A percentile compares a stretch with the other conserved stretches of the same genome.
Conservation (phyloP, 371 early-diverging fungal species). For the Actinomortierella wolfii region DNA sequence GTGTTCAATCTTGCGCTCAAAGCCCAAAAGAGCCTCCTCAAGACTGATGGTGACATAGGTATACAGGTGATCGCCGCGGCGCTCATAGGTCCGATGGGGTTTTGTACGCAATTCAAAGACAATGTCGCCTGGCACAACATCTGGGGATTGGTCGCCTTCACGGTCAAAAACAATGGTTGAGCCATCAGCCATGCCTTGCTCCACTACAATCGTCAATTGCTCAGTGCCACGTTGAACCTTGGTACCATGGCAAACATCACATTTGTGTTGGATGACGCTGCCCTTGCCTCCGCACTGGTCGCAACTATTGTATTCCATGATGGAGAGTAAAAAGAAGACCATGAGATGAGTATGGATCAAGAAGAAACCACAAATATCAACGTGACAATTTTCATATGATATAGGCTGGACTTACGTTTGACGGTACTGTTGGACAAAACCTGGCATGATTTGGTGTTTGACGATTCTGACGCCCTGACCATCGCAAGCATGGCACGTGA, state of each 20-base stretch:
- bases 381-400: conserved; percentile 8
- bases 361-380: too few relatives aligned
- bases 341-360: neutral
- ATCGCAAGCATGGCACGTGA: conserved; percentile 77
- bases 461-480: conserved; percentile 85
- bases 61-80: conserved; percentile 85
- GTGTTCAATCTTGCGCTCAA: conserved; percentile 79
- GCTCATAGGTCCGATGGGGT: conserved; percentile 80
- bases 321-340: neutral
- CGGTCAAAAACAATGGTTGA: conserved; percentile 83
- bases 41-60: conserved; percentile 83
- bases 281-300: conserved; percentile 91
- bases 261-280: conserved; percentile 76
- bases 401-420: conserved; percentile 57
- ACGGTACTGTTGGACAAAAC: conserved; percentile 94
- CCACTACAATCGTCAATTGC: conserved; percentile 79
- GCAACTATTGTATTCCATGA: conserved; percentile 57
- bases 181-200: conserved; percentile 88
- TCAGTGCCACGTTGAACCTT: conserved; percentile 87
- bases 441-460: conserved; percentile 89
- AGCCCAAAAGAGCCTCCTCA: conserved; percentile 83
- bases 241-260: conserved; percentile 83
- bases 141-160: conserved; percentile 93
- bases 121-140: conserved; percentile 86
- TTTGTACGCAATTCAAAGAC: conserved; percentile 81